phyloP scores from a whole-genome alignment of 1,284 basidiomycete species.

The Neonothopanus nambi region DNA sequence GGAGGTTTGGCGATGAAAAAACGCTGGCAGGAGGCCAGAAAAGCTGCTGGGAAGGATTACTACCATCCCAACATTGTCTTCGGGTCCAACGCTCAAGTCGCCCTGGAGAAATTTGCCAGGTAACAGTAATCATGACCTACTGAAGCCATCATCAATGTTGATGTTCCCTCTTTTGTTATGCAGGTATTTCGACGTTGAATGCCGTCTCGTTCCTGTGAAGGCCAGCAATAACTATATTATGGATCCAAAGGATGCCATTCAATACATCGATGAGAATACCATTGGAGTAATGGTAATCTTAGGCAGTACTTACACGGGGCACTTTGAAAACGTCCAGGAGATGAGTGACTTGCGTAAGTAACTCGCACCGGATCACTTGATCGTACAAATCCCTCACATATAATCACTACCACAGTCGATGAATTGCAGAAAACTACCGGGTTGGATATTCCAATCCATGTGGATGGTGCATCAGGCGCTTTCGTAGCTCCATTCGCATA shows the following conservation, averaged over 20 bases:
- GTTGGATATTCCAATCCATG: constrained; percentile 61
- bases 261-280: constrained; percentile 73
- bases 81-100: constrained; percentile 69
- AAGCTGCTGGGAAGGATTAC: constrained; percentile 62
- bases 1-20: constrained; percentile 76
- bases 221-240: constrained; percentile 58
- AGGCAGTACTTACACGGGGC: constrained; percentile 72
- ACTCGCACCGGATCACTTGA: not conserved
- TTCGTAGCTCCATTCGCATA: constrained; percentile 67
- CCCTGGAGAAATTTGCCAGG: constrained; percentile 63
- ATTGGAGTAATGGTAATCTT: constrained; percentile 62
- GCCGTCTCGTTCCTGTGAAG: constrained; percentile 55
- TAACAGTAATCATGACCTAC: constrained; percentile 11
- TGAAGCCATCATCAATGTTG: not conserved
- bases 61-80: constrained; percentile 63
- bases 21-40: constrained; percentile 69
- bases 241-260: constrained; percentile 62
- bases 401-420: constrained; percentile 43
- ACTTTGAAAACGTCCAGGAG: constrained; percentile 68
- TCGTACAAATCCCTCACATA: not conserved
- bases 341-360: constrained; percentile 55
- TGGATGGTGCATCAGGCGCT: constrained; percentile 58
- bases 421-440: constrained; percentile 64
- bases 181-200: constrained; percentile 68
- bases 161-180: too few relatives aligned